Percentiles rank a stretch among this genome's conserved stretches.
These are phyloP conservation scores for Termitomyces sp. DNA, from an alignment of 768 basidiomycete genomes.

Conservation along the genomic window DNA sequence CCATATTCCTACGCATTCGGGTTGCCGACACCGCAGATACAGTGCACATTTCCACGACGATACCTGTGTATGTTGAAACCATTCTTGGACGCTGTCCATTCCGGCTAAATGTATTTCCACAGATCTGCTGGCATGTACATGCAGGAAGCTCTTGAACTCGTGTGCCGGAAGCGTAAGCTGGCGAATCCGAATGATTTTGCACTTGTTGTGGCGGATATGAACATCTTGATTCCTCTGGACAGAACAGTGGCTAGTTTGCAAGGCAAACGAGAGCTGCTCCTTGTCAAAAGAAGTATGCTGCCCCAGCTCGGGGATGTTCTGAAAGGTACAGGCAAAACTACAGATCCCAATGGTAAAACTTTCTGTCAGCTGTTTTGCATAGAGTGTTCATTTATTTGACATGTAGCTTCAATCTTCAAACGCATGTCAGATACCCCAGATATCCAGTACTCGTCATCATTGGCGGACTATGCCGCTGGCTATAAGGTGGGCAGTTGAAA, in stretches of 20 bases:
- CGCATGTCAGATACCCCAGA: slow-evolving; percentile 73
- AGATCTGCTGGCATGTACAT: slow-evolving; percentile 93
- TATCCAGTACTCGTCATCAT: slow-evolving; percentile 47
- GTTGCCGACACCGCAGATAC: slow-evolving; percentile 79
- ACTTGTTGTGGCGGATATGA: slow-evolving; percentile 61
- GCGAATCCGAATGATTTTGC: slow-evolving; percentile 77
- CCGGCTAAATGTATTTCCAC: neutral
- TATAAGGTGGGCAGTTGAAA: slow-evolving; percentile 60
- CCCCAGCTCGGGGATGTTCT: slow-evolving; percentile 65
- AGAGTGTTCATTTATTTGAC: neutral
- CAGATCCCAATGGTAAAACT: slow-evolving; percentile 86
- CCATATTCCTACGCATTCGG: slow-evolving; percentile 76
- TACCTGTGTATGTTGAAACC: slow-evolving; percentile 67
- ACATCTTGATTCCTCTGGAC: slow-evolving; percentile 84
- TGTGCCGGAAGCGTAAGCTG: slow-evolving; percentile 67
- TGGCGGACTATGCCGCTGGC: slow-evolving; percentile 68
- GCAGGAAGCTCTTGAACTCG: slow-evolving; percentile 88
- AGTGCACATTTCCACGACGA: slow-evolving; percentile 84
- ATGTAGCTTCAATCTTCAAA: slow-evolving; percentile 87
- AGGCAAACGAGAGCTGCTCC: slow-evolving; percentile 76
- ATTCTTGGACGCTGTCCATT: neutral
- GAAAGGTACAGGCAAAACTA: slow-evolving; percentile 62
- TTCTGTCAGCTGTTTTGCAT: neutral
- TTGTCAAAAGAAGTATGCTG: slow-evolving; percentile 76
- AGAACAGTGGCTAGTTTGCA: slow-evolving; percentile 94